Evolutionary conservation across 2,329 filamentous ascomycete species (phyloP).

Genomic region (Intubia oerlemansii): DNA sequence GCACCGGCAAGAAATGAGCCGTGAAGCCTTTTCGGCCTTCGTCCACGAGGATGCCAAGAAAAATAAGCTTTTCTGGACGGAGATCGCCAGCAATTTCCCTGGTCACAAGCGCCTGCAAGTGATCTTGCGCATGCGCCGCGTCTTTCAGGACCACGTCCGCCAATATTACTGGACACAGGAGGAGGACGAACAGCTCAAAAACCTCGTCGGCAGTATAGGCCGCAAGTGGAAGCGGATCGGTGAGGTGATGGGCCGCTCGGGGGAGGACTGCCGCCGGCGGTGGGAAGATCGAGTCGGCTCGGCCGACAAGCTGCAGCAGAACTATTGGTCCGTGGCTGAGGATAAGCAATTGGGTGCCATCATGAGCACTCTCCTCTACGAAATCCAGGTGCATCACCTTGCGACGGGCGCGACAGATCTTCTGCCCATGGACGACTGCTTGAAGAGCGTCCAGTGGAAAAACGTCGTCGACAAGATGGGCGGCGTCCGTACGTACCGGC

Average conservation of each 20-base stretch:
- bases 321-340: slow-evolving; percentile 39
- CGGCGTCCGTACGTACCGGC: too few relatives aligned
- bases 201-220: slow-evolving; percentile 23
- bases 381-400: too few relatives aligned
- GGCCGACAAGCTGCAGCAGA: slow-evolving; percentile 26
- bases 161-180: slow-evolving; percentile 36
- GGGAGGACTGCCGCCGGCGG: slow-evolving; percentile 46
- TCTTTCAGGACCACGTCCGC: slow-evolving; percentile 43
- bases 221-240: slow-evolving; percentile 42
- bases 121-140: slow-evolving; percentile 34
- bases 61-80: slow-evolving; percentile 26
- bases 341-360: slow-evolving; percentile 20
- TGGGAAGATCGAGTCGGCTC: slow-evolving; percentile 47
- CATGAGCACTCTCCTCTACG: too few relatives aligned
- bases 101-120: slow-evolving; percentile 29
- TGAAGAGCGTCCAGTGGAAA: too few relatives aligned
- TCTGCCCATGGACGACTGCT: too few relatives aligned
- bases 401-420: too few relatives aligned
- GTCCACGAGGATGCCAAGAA: slow-evolving; percentile 16
- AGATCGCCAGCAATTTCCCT: slow-evolving; percentile 25
- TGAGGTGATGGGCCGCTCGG: slow-evolving; percentile 37
- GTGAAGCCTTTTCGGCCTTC: slow-evolving; percentile 21
- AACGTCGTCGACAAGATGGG: too few relatives aligned
- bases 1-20: slow-evolving; percentile 22
- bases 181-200: slow-evolving; percentile 31